Percentiles rank a stretch among this genome's conserved stretches.
Evolutionary conservation across 108 stramenopile genomes (phyloP).

Genomic region (Skeletonema marinoi): DNA sequence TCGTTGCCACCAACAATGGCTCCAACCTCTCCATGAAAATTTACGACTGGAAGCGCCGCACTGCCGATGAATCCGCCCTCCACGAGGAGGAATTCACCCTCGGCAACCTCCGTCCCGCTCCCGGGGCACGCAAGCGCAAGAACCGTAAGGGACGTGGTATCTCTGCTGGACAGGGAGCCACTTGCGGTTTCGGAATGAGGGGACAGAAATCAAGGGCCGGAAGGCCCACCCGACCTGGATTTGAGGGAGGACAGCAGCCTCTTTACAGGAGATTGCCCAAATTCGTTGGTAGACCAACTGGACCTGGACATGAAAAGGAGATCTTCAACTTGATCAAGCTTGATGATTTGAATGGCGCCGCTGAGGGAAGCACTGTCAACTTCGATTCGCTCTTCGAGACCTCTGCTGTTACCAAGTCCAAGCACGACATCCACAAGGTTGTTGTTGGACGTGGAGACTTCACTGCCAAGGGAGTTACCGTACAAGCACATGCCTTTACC

Average conservation of each 20-base stretch:
- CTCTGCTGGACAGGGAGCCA: conserved; percentile 95
- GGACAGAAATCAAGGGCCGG: conserved; percentile 95
- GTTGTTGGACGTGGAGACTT: conserved; percentile 78
- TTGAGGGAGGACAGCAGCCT: conserved; percentile 97
- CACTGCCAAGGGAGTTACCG: conserved; percentile 88
- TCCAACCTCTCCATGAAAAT: conserved; percentile 85
- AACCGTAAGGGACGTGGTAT: conserved; percentile 97
- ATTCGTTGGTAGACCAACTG: conserved; percentile 88
- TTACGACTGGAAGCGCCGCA: conserved; percentile 95
- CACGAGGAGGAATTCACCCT: conserved; percentile 81
- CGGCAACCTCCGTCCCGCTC: conserved; percentile 78
- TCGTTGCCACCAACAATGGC: conserved; percentile 26
- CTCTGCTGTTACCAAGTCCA: conserved; percentile 84
- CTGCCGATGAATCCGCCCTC: conserved; percentile 77
- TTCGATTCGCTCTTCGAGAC: conserved; percentile 77
- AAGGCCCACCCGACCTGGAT: conserved; percentile 87
- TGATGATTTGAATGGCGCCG: conserved; percentile 76
- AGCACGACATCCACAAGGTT: conserved; percentile 89
- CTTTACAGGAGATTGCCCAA: conserved; percentile 96
- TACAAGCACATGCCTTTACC: conserved; percentile 98
- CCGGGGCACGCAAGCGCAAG: conserved; percentile 81
- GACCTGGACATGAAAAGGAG: conserved; percentile 93
- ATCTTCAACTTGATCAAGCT: conserved; percentile 93
- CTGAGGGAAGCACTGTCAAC: conserved; percentile 79
- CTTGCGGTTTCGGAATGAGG: conserved; percentile 97